These are phyloP conservation scores for Cladophialophora exuberans DNA, from an alignment of 2,329 filamentous ascomycete genomes.

Conservation along the genomic window DNA sequence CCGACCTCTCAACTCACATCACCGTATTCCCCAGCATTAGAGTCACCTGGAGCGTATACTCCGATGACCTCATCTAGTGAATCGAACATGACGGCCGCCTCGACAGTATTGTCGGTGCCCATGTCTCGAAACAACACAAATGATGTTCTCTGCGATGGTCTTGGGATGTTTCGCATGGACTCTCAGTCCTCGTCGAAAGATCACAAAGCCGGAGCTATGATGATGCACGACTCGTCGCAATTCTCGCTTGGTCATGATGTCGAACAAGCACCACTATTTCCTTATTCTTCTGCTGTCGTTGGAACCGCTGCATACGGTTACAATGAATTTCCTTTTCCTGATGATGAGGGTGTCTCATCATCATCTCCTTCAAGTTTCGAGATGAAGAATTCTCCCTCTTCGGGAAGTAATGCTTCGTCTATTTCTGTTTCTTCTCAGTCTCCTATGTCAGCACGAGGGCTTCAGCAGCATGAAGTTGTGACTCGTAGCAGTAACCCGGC, in stretches of 20 bases:
- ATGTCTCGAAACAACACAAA: slow-evolving; percentile 52
- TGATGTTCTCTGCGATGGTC: slow-evolving; percentile 47
- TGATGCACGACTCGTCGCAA: slow-evolving; percentile 33
- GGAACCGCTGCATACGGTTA: slow-evolving; percentile 41
- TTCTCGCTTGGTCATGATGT: slow-evolving; percentile 31
- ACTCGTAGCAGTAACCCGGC: slow-evolving; percentile 44
- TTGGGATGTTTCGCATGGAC: slow-evolving; percentile 51
- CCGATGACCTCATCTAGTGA: slow-evolving; percentile 31
- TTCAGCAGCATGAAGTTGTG: slow-evolving; percentile 53
- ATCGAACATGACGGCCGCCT: slow-evolving; percentile 36
- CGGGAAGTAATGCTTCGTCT: slow-evolving; percentile 50
- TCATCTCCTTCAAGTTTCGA: slow-evolving; percentile 47
- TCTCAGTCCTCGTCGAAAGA: slow-evolving; percentile 38
- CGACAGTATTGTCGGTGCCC: slow-evolving; percentile 39
- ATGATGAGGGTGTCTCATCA: slow-evolving; percentile 40
- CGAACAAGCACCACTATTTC: slow-evolving; percentile 32
- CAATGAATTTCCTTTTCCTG: slow-evolving; percentile 37
- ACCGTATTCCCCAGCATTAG: slow-evolving; percentile 33
- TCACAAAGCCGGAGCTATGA: slow-evolving; percentile 38
- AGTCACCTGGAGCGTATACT: slow-evolving; percentile 32
- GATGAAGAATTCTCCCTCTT: slow-evolving; percentile 56
- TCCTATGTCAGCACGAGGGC: slow-evolving; percentile 50
- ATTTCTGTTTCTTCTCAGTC: slow-evolving; percentile 34
- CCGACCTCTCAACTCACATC: slow-evolving; percentile 31
- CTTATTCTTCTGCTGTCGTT: slow-evolving; percentile 40